These are phyloP conservation scores for Inga oerstediana DNA, from an alignment of 306 rosid species.

Conservation along the genomic window DNA sequence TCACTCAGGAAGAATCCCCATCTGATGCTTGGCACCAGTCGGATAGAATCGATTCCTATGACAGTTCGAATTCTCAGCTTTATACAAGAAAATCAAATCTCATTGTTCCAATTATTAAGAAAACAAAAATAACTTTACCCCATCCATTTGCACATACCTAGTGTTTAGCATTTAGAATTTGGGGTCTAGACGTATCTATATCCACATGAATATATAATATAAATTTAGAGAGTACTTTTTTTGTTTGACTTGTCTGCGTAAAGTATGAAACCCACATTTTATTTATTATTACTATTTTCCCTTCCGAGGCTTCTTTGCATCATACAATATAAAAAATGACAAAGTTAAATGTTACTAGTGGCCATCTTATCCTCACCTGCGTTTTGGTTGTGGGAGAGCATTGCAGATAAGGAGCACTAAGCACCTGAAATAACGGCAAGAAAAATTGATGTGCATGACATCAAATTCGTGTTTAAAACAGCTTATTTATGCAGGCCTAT, in stretches of 20 bases:
- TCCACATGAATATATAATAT: no score
- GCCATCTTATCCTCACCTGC: constrained; percentile 66
- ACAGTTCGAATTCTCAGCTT: background rate
- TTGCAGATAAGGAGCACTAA: constrained; percentile 95
- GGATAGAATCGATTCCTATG: background rate
- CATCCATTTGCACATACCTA: background rate
- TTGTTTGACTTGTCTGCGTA: no score
- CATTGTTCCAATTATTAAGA: background rate
- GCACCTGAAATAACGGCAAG: constrained; percentile 58
- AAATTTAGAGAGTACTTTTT: no score
- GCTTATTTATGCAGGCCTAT: constrained; percentile 1
- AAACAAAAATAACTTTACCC: background rate
- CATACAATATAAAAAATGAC: background rate
- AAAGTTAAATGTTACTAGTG: background rate
- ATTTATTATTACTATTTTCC: background rate
- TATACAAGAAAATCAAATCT: background rate
- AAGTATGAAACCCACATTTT: background rate
- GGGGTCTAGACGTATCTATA: background rate
- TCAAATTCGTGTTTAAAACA: constrained; percentile 24
- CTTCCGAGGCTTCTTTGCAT: background rate
- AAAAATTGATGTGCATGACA: constrained; percentile 25
- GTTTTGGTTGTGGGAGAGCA: constrained; percentile 47
- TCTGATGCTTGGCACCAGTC: background rate
- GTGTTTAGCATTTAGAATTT: background rate
- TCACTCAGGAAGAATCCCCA: background rate